Base-by-base conservation (phyloP, 1,284 basidiomycete species). In the Microbotryum scabiosae region DNA sequence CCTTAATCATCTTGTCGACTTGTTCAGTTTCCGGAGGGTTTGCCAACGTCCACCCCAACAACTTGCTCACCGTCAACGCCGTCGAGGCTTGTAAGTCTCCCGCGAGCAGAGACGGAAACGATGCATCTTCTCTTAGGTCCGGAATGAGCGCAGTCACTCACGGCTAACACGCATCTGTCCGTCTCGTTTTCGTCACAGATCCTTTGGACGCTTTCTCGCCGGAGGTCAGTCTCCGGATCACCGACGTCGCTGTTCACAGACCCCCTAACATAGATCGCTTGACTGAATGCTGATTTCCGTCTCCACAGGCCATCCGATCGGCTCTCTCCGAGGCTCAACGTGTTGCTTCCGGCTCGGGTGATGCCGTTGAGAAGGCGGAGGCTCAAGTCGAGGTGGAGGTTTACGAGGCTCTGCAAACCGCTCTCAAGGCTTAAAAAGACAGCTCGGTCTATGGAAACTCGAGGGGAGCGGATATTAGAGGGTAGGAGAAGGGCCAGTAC, bases 41-140 rank as follows among this genome's bases (percentile, higher is more conserved):
- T 75, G 94, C 96, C 60, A 97, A 88, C 63, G 90, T 99, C 55
- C 96, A 98, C 79, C 90, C 91, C 56, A 92, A 93, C 81, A 99
- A 97, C 83, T 85, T 83, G 71, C 81, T 98, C 63, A 97, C 94
- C 50, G 88, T 98, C 76, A 98, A 98, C 78, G 91, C 88, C 65
- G 86, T 98, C 59, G 96, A 98, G 81, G 96, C 89, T 65, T 94
- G 65, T 67, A 36, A 46, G 66, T 65, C 4, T 20, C 36, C 14
- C 12, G 12, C 36, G 16, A 16, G 36, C 12, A 41, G 5, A 14
- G 36, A 41, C 14, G 14, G 4, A 41, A 3, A 6, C 12, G 1
- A 41, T 41, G 36, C 30, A 20, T 49, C 47, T 12, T 20, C n/a
- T 49, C 21, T 20, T n/a, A n/a, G 9, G 51, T 28, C 14, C 23